Evolutionary conservation across 176 grass and related monocot genomes (phyloP), one percentile per base, ranked within the genome.

Genomic region (Bonia amplexicaulis): DNA sequence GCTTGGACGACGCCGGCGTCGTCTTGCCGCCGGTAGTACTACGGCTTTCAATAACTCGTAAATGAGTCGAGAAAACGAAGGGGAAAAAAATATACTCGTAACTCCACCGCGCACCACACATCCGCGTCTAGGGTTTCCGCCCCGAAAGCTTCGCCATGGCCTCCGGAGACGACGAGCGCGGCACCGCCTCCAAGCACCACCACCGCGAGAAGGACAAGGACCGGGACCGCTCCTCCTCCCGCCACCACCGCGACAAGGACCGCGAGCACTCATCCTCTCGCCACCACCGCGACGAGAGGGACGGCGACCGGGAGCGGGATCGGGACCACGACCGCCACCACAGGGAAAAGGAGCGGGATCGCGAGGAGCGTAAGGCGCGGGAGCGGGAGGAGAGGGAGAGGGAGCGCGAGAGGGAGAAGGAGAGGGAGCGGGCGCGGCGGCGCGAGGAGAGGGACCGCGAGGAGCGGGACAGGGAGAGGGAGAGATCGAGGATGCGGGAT

Each of bases 381-480:
- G 88, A 87, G 46, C 25, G 80, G 41, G 80, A 70, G 75, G 81
- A 90, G 26, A 52, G 67, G 10, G 83, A 89, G 45, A 52, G 67
- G 45, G 86, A 92, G 64, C 53, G 73, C 45, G 74, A 80, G 68
- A 63, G n/a, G 69, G 64, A 89, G 45, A 87, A 46, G 65, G 85
- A 88, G 85, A 87, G 63, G 35, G 73, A 90, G 59, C 70, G 54
- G 49, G 83, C 74, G 37, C 82, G 81, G 69, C 86, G 87, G 44
- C 84, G 89, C 25, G 91, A 95, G 81, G 82, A 88, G 62, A 80
- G 82, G 54, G 88, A 89, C 70, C 78, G 75, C 53, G 88, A 94
- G 66, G 80, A 88, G 74, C 77, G 90, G 47, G 76, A 79, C 2
- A 72, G 23, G 52, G 92, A 88, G 49, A 89, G 60, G 51, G 92